phyloP scores from a whole-genome alignment of 345 rosid genomes.

The Toxicodendron radicans region DNA sequence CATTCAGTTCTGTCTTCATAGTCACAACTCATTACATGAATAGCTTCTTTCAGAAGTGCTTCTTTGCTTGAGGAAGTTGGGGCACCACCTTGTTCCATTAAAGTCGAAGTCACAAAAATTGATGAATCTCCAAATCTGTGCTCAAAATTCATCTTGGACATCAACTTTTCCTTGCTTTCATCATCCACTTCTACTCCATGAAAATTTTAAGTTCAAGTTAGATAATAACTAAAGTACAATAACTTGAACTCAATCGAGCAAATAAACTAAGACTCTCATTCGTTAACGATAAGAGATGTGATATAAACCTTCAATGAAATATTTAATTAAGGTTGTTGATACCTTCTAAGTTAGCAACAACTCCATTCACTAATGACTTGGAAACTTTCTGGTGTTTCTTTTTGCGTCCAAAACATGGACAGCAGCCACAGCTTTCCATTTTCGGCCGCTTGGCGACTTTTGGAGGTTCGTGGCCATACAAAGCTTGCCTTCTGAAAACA shows the following conservation, averaged over 20 bases:
- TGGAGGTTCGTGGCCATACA: slow-evolving; percentile 93
- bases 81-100: slow-evolving; percentile 90
- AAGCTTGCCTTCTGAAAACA: slow-evolving; percentile 86
- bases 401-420: slow-evolving; percentile 84
- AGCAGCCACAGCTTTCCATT: slow-evolving; percentile 91
- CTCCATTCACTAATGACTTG: slow-evolving; percentile 45
- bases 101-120: slow-evolving; percentile 82
- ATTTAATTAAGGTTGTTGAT: slow-evolving; percentile 1
- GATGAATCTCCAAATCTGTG: slow-evolving; percentile 88
- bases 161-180: slow-evolving; percentile 69
- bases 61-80: slow-evolving; percentile 98
- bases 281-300: too few relatives aligned
- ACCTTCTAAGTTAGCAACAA: slow-evolving; percentile 61
- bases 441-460: slow-evolving; percentile 85
- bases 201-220: not conserved
- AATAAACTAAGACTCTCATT: too few relatives aligned
- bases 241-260: too few relatives aligned
- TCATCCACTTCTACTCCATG: slow-evolving; percentile 45
- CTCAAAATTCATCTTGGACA: slow-evolving; percentile 91
- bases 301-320: not conserved
- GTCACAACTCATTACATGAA: slow-evolving; percentile 94
- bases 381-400: slow-evolving; percentile 38
- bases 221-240: not conserved
- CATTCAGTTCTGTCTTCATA: slow-evolving; percentile 97
- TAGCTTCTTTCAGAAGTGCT: slow-evolving; percentile 91